Base-by-base conservation (phyloP, 441 rosid species). In the Melastoma candidum region DNA sequence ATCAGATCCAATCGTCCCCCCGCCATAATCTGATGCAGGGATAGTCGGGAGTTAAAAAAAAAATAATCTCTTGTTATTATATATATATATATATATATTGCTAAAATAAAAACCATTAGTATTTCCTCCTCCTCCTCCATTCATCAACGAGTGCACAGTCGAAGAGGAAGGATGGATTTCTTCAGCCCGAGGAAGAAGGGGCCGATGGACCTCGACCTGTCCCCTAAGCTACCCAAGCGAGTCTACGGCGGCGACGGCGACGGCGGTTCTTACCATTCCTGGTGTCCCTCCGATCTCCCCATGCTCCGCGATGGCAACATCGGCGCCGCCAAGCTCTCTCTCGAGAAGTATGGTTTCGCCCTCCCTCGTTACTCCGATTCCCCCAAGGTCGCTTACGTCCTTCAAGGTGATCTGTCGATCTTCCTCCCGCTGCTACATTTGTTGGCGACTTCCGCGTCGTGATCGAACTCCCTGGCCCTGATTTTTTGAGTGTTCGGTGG, bases 321-420 rank as follows among this genome's bases (percentile, higher is more conserved):
- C 24, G 96, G 92, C n/a, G 95, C 96, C 0, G 83, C 92, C 9
- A 90, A 81, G 65, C 90, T 90, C 48, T 61, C 70, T 51, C 95
- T 87, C 26, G 71, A 71, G 69, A 80, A 81, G 71, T 13, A 78
- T 55, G 97, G 96, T 14, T 76, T 90, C 53, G 95, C 88, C 59
- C 77, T 83, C 27, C 97, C 96, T 66, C 68, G 77, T 8, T 90
- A 90, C 74, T 78, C 86, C 52, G 93, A 90, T 65, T 90, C 95
- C 22, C 65, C 87, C 0, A 87, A 78, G 66, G 90, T 90, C 44
- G 97, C 95, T 26, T 87, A 90, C 61, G 96, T 84, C 53, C 96
- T 90, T 57, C 92, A 77, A 71, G 97, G 96, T 87, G 68, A 5
- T 4, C 27, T 95, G 1, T 77, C 95, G 63, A 48, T 95, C 97